Evolutionary conservation across 805 yeast genomes (phyloP).

Genomic region (Lipomyces yamanashiensis): DNA sequence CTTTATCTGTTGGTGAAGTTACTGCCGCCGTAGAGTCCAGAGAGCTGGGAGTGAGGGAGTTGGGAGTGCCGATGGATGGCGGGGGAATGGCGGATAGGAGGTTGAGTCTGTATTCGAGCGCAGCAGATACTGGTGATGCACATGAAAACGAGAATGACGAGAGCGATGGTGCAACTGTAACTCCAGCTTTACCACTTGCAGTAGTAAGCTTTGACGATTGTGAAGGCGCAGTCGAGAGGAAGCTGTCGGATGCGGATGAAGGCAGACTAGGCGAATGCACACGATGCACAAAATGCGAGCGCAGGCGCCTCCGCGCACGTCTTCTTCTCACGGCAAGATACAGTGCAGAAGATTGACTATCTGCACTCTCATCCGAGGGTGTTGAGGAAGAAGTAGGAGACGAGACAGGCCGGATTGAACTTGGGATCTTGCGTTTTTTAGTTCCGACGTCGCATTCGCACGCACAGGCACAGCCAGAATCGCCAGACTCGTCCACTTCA

Average conservation of each 20-base stretch:
- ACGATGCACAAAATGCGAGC: background rate
- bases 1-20: background rate
- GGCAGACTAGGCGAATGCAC: background rate
- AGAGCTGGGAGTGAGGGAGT: background rate
- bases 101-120: slow-evolving; percentile 13
- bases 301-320: slow-evolving; percentile 9
- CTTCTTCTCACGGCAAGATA: slow-evolving; percentile 8
- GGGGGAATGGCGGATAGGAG: background rate
- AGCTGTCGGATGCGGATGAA: background rate
- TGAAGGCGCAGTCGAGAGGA: slow-evolving; percentile 3
- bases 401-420: slow-evolving; percentile 5
- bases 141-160: slow-evolving; percentile 15
- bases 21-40: background rate
- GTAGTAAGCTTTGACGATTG: background rate
- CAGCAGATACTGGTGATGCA: slow-evolving; percentile 27
- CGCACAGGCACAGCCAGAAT: slow-evolving; percentile 1
- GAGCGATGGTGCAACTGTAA: slow-evolving; percentile 13
- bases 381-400: background rate
- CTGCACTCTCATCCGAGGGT: background rate
- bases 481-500: slow-evolving; percentile 5
- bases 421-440: slow-evolving; percentile 16
- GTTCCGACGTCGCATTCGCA: slow-evolving; percentile 18
- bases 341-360: background rate
- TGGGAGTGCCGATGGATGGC: background rate
- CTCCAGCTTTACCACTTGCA: no score